phyloP scores from a whole-genome alignment of 2,329 filamentous ascomycete genomes.

The Neofusicoccum cordaticola region DNA sequence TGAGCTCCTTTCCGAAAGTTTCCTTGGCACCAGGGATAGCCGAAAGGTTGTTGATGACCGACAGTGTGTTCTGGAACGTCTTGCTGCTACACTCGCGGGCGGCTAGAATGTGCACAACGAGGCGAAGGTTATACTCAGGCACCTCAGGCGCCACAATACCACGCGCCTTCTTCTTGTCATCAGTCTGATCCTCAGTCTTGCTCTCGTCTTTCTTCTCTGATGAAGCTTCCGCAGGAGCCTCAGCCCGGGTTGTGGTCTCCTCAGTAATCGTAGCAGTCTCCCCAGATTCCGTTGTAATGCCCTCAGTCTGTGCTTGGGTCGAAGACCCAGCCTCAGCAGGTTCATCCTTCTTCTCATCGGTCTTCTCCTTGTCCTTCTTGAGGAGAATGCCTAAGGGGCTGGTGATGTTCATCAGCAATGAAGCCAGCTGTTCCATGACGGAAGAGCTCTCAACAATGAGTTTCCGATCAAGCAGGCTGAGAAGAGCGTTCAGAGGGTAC shows the following conservation, averaged over 20 bases:
- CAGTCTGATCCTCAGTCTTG: slow-evolving; percentile 41
- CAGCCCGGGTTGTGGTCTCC: slow-evolving; percentile 17
- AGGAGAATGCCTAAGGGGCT: slow-evolving; percentile 78
- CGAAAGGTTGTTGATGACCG: slow-evolving; percentile 97
- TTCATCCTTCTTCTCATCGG: slow-evolving; percentile 46
- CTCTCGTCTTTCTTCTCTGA: slow-evolving; percentile 38
- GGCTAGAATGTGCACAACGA: slow-evolving; percentile 96
- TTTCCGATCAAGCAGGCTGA: slow-evolving; percentile 86
- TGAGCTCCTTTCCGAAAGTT: slow-evolving; percentile 88
- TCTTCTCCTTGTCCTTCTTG: slow-evolving; percentile 74
- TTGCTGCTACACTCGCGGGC: slow-evolving; percentile 95
- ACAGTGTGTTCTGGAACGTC: slow-evolving; percentile 95
- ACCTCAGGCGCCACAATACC: slow-evolving; percentile 77
- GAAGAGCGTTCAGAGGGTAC: slow-evolving; percentile 86
- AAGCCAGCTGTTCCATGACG: slow-evolving; percentile 91
- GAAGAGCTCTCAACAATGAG: slow-evolving; percentile 95
- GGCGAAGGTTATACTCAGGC: slow-evolving; percentile 80
- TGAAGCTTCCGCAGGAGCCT: slow-evolving; percentile 17
- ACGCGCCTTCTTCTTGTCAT: slow-evolving; percentile 59
- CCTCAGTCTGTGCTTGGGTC: slow-evolving; percentile 21
- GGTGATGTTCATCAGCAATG: slow-evolving; percentile 83
- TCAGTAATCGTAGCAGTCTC: slow-evolving; percentile 38
- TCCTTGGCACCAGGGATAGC: slow-evolving; percentile 86
- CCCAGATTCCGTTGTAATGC: slow-evolving; percentile 18
- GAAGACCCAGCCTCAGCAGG: slow-evolving; percentile 32